Evolutionary conservation across 805 yeast species (phyloP).

Genomic region (Candida ortonii): DNA sequence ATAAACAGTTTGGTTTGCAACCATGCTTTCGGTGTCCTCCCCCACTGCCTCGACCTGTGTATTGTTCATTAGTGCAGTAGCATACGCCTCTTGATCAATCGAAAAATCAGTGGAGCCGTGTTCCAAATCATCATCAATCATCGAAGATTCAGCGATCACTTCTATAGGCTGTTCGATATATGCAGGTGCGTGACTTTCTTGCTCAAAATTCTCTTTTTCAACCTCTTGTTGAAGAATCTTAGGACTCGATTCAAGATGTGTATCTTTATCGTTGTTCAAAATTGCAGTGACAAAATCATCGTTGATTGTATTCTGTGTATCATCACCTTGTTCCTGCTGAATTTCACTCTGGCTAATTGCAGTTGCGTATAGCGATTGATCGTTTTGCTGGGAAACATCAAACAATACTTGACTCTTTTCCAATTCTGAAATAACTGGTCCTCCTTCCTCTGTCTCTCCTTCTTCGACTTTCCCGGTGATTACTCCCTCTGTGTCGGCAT

Average conservation of each 20-base stretch:
- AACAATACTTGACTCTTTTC: too few species aligned
- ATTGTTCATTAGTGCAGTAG: slow-evolving; percentile 26
- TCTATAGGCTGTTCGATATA: slow-evolving; percentile 10
- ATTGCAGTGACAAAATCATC: slow-evolving; percentile 3
- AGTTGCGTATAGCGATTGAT: too few species aligned
- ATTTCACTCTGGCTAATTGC: too few species aligned
- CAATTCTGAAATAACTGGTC: too few species aligned
- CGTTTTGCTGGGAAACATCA: too few species aligned
- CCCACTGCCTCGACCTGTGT: slow-evolving; percentile 10
- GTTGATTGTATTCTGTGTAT: too few species aligned
- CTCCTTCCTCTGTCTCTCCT: too few species aligned
- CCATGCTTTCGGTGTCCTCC: slow-evolving; percentile 13
- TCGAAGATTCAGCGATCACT: slow-evolving; percentile 29
- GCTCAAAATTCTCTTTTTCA: neutral
- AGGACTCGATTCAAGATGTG: slow-evolving; percentile 3
- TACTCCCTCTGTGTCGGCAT: too few species aligned
- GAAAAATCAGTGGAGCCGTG: slow-evolving; percentile 11
- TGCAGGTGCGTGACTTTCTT: neutral
- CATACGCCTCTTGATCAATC: slow-evolving; percentile 26
- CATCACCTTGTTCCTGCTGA: too few species aligned
- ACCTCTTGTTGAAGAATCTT: neutral
- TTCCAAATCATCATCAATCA: slow-evolving; percentile 14
- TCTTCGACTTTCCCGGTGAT: too few species aligned
- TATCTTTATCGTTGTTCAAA: neutral
- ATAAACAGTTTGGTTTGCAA: slow-evolving; percentile 28